These are phyloP conservation scores for Didymella glomerata DNA, from an alignment of 2,329 filamentous ascomycete genomes.

Conservation along the genomic window DNA sequence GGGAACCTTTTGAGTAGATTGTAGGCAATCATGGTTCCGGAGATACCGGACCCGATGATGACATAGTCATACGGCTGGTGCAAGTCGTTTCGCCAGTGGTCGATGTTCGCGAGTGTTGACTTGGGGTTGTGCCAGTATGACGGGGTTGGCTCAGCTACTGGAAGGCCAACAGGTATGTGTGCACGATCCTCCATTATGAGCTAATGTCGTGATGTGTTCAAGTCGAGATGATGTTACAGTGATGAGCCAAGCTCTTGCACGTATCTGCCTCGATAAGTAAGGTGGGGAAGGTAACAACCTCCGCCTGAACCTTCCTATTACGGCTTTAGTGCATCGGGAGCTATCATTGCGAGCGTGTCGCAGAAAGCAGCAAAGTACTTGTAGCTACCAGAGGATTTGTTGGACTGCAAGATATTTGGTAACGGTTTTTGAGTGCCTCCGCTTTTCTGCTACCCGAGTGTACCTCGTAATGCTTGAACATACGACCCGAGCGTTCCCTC, in stretches of 20 bases:
- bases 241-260: not conserved
- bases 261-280: slow-evolving; percentile 5
- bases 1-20: slow-evolving; percentile 40
- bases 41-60: slow-evolving; percentile 54
- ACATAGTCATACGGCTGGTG: slow-evolving; percentile 45
- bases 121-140: slow-evolving; percentile 56
- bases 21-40: slow-evolving; percentile 50
- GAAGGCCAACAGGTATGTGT: slow-evolving; percentile 43
- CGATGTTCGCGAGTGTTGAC: slow-evolving; percentile 47
- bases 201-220: not conserved
- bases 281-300: slow-evolving; percentile 11
- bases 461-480: not conserved
- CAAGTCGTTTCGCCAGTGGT: slow-evolving; percentile 36
- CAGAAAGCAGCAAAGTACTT: not conserved
- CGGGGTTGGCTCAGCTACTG: slow-evolving; percentile 44
- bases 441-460: no score
- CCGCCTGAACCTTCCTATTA: slow-evolving; percentile 19
- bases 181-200: slow-evolving; percentile 41
- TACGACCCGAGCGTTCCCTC: not conserved
- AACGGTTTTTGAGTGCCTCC: no score
- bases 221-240: not conserved
- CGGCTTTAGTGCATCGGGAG: slow-evolving; percentile 8
- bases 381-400: not conserved
- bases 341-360: not conserved
- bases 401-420: no score